These are phyloP conservation scores for Globisporangium perplexum DNA, from an alignment of 352 stramenopile species.

Conservation along the genomic window DNA sequence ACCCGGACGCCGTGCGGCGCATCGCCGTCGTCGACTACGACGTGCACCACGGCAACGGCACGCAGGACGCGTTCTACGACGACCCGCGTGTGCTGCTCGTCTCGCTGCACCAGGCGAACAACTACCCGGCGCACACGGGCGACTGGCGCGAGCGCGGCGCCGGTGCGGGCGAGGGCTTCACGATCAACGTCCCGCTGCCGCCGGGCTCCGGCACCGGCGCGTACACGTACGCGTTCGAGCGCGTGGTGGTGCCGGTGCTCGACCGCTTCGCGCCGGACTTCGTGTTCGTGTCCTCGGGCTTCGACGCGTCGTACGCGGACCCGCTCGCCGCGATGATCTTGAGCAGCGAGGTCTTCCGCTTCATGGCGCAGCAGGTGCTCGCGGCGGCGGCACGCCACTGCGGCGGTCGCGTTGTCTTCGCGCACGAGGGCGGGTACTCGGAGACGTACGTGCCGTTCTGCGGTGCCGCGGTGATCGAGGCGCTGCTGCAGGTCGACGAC, in stretches of 20 bases:
- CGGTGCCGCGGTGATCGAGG: conserved; percentile 75
- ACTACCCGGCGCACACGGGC: conserved; percentile 69
- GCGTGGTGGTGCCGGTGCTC: conserved; percentile 63
- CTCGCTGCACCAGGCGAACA: conserved; percentile 77
- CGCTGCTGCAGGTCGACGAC: conserved; percentile 43
- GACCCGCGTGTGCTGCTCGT: conserved; percentile 70
- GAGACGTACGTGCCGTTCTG: conserved; percentile 91
- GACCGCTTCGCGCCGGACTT: conserved; percentile 72
- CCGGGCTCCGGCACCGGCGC: conserved; percentile 64
- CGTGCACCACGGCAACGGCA: conserved; percentile 96
- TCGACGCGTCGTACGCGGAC: conserved; percentile 79
- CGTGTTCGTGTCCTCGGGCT: conserved; percentile 68
- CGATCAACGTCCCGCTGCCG: conserved; percentile 85
- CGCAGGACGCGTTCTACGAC: conserved; percentile 88
- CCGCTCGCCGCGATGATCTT: conserved; percentile 83
- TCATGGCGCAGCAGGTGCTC: conserved; percentile 60
- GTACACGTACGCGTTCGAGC: conserved; percentile 65
- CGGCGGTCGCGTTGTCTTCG: conserved; percentile 56
- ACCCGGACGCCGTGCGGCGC: conserved; percentile 67
- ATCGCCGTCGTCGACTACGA: conserved; percentile 95
- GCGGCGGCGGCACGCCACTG: conserved; percentile 33
- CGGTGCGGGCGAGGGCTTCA: conserved; percentile 39
- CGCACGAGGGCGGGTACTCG: conserved; percentile 81
- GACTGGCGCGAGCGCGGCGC: conserved; percentile 29
- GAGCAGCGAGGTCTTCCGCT: conserved; percentile 58